phyloP scores from a whole-genome alignment of 2,329 filamentous ascomycete species.

The Phialocephala sp. region DNA sequence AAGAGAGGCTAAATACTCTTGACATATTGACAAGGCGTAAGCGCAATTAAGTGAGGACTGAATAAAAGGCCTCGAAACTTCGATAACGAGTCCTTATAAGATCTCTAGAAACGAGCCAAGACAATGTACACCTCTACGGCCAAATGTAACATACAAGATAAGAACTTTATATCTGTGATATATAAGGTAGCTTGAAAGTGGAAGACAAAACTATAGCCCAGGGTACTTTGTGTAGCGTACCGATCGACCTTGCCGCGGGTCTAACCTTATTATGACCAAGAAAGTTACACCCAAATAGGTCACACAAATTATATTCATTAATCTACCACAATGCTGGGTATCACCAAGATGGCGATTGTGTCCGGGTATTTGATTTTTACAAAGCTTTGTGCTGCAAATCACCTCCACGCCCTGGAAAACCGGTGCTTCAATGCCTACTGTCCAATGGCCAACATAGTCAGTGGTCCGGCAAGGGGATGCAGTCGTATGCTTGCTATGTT shows the following conservation, averaged over 20 bases:
- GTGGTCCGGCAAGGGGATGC: background rate
- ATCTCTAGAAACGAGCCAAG: background rate
- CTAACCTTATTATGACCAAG: background rate
- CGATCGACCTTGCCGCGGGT: background rate
- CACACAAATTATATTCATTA: constrained; percentile 1
- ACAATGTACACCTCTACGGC: background rate
- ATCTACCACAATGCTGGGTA: constrained; percentile 10
- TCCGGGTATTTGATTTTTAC: constrained; percentile 15
- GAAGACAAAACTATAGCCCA: background rate
- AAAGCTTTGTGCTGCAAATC: constrained; percentile 12
- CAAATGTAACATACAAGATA: background rate
- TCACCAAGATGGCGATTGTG: constrained; percentile 11
- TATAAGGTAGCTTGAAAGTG: background rate
- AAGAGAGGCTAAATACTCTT: background rate
- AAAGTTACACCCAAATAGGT: background rate
- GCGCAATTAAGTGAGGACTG: background rate
- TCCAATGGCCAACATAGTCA: background rate
- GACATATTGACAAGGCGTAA: background rate
- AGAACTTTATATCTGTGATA: background rate
- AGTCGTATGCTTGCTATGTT: background rate
- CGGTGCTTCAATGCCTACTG: constrained; percentile 3
- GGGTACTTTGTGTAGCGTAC: background rate
- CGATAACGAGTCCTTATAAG: background rate
- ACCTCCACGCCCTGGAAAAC: constrained; percentile 4
- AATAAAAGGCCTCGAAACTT: constrained; percentile 3